Evolutionary conservation across 805 yeast species (phyloP).

Genomic region (Saccharomycopsis sp.): DNA sequence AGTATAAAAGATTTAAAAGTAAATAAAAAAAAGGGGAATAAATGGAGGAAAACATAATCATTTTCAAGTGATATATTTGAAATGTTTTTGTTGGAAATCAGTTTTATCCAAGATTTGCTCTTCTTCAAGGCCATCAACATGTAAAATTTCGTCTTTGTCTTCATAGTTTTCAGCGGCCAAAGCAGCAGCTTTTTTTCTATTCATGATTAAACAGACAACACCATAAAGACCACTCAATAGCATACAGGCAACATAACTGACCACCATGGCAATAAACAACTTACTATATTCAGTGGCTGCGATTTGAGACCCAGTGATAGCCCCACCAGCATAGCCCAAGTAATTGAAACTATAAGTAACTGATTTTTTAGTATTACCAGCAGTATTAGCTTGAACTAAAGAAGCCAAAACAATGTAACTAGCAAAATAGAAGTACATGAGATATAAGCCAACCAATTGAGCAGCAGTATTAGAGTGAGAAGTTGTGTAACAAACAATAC

Average conservation of each 20-base stretch:
- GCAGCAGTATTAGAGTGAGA: constrained; percentile 21
- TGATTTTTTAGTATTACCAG: constrained; percentile 63
- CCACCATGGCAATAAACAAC: constrained; percentile 36
- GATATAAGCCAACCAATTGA: constrained; percentile 28
- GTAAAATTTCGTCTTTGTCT: constrained; percentile 18
- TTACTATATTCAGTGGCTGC: constrained; percentile 35
- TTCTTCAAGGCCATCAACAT: constrained; percentile 23
- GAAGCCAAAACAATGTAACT: constrained; percentile 27
- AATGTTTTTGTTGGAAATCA: constrained; percentile 28
- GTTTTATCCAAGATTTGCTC: constrained; percentile 30
- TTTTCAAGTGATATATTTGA: constrained; percentile 25
- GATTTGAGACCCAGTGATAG: constrained; percentile 65
- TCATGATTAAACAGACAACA: constrained; percentile 25
- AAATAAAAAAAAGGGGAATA: too few relatives aligned
- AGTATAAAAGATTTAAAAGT: not conserved
- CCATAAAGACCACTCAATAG: constrained; percentile 28
- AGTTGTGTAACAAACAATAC: constrained; percentile 26
- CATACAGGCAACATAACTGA: constrained; percentile 31
- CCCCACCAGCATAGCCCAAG: constrained; percentile 58
- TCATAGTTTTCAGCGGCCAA: constrained; percentile 4
- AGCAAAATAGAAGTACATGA: constrained; percentile 30
- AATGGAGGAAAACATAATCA: not conserved
- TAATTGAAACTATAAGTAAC: constrained; percentile 40
- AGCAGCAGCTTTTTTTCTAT: constrained; percentile 22
- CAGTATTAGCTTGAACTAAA: constrained; percentile 38